Evolutionary conservation across 2,329 filamentous ascomycete species (phyloP), one percentile per base, ranked within the genome.

Genomic region (Diaporthe australafricana): DNA sequence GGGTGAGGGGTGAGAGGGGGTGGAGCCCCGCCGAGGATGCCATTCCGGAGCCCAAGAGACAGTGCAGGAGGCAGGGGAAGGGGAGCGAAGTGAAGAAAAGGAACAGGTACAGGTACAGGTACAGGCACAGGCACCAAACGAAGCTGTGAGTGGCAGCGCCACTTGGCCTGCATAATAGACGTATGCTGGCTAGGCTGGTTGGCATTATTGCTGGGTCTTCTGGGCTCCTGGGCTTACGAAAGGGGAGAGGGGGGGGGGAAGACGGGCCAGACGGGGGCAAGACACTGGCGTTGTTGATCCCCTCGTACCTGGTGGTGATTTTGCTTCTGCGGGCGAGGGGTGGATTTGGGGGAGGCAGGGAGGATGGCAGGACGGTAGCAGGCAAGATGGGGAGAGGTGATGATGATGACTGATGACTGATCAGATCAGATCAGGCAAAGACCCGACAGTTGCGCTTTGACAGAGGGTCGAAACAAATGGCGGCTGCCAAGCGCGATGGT

Each of bases 391-490:
- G 20, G 27, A 56, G 32, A 25, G n/a, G 22, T 14, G 47, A 12
- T 4, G 9, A 50, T 11, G 12, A 11, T 30, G 57, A n/a, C 16
- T 32, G 57, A 62, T 62, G 9, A 22, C 38, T 62, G 57, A 62
- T 47, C 35, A 38, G 57, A 27, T 42, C n/a, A n/a, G 38, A 40
- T 16, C 38, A 40, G 38, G 38, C 38, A 35, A 63, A 63, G 60
- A 38, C 32, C 60, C 60, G 60, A 50, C 60, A 48, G 9, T 9
- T 65, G 60, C 60, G 60, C 60, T 65, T 65, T 65, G 60, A 65
- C 45, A 38, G 70, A 40, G 16, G 38, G 53, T 72, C 55, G 65
- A 69, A 69, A 72, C 70, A 69, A 48, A 32, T 42, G 55, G 60
- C 48, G 52, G 57, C 65, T 50, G 65, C 70, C 55, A 55, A 72